Evolutionary conservation across 176 grass and related monocot genomes (phyloP), one percentile per base, ranked within the genome.

Genomic region (Cocos nucifera): DNA sequence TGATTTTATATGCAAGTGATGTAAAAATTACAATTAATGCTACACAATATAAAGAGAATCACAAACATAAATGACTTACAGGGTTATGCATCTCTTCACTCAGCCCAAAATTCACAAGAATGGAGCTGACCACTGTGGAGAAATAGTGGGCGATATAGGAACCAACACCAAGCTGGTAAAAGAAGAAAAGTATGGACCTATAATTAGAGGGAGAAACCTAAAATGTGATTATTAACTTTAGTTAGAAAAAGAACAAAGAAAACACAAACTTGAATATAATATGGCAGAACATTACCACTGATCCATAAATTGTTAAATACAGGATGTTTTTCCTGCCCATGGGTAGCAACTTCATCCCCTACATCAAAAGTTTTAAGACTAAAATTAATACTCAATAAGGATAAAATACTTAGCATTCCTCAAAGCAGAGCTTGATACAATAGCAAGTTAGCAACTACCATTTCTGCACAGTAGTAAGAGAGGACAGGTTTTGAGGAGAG

Each of bases 271-370:
- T 63, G 60, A 24, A 28, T 66, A 66, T 66, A 51, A 19, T 66
- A 25, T 58, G 18, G n/a, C 17, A 32, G 6, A 1, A 15, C 17
- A 17, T 50, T 83, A 91, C 92, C 69, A 88, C 87, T 64, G 93
- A 97, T 74, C 93, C 87, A 85, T 91, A 97, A 62, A 97, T 85
- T 51, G 87, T 76, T 63, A 91, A 69, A 63, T 91, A 97, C 53
- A 97, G 53, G 58, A 91, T 64, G 77, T 80, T 88, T 75, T 91
- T 97, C 69, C 75, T 97, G 50, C 87, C 93, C 79, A 87, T 85
- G 3, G 87, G 87, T 73, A 97, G 63, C 66, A 97, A 72, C 71
- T 91, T 97, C 93, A 91, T 97, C 32, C 93, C 87, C 93, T 97
- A 65, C 16, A 74, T 59, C 1, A 51, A 73, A 59, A 28, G 54